Evolutionary conservation across 2,329 filamentous ascomycete genomes (phyloP), one percentile per base, ranked within the genome.

Genomic region (Parastagonospora avenae): DNA sequence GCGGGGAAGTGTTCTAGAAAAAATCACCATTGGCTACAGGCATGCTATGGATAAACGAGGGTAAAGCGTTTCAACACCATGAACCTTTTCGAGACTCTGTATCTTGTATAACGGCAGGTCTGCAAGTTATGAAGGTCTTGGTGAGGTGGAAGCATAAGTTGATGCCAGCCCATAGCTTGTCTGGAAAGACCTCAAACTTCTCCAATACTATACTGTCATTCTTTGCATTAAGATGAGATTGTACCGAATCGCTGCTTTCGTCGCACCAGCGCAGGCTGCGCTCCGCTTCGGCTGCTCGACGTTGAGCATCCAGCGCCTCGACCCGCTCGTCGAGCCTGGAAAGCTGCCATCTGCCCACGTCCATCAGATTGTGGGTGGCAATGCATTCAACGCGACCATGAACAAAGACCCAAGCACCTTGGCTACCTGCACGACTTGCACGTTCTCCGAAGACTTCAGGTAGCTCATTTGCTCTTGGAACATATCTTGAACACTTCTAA

Each of bases 251-350:
- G 46, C 50, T 31, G 36, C 53, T 29, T 42, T 56, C 27, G 36
- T 42, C 12, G 43, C 46, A 12, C 46, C 53, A 39, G 53, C 52
- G 19, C 54, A 60, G 32, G 57, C 57, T 28, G 57, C 57, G 2
- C 46, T 60, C 9, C 53, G 61, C 10, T 64, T 64, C 31, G 61
- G 59, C 36, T 64, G 61, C 40, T 63, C 59, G 14, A 60, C 54
- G 9, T 28, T 62, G 8, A 63, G 55, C 8, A 58, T 64, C 14
- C 59, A 64, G 52, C 54, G 61, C 11, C 52, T 64, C 7, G 61
- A 64, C 32, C 64, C 64, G n/a, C 39, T 67, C 16, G 64, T 66
- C 11, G 60, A 67, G 40, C 64, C 64, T 30, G 64, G 62, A 0
- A 51, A 51, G 32, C 45, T 50, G 9, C 62, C 62, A 12, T 63